Conservation (phyloP, 2,329 filamentous ascomycete genomes). For the Colletotrichum acutatum region DNA sequence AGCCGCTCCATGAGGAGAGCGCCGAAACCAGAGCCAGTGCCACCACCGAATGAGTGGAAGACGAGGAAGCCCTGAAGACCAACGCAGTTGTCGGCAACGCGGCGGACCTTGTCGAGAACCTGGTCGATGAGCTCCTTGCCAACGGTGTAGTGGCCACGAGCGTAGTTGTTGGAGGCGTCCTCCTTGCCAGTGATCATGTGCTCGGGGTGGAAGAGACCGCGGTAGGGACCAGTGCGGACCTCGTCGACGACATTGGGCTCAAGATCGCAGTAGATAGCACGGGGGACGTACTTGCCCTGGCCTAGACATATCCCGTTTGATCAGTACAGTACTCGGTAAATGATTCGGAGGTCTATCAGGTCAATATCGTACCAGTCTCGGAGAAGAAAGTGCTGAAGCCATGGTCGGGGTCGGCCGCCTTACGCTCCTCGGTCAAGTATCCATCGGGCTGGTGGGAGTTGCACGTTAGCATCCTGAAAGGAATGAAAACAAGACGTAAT, state of each 20-base stretch:
- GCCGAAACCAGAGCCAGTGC: slow-evolving; percentile 98
- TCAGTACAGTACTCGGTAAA: not conserved
- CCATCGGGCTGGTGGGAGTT: slow-evolving; percentile 82
- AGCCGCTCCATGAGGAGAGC: slow-evolving; percentile 98
- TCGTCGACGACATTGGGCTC: slow-evolving; percentile 99
- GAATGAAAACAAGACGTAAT: not conserved
- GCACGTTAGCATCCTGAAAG: not conserved
- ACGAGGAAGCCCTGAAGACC: slow-evolving; percentile 99
- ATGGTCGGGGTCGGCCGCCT: slow-evolving; percentile 90
- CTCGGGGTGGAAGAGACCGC: slow-evolving; percentile 97
- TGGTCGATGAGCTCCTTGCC: slow-evolving; percentile 99
- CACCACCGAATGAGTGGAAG: slow-evolving; percentile 99
- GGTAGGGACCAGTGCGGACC: slow-evolving; percentile 97
- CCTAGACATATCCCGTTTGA: slow-evolving; percentile 62
- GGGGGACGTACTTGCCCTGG: slow-evolving; percentile 98
- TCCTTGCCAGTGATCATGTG: slow-evolving; percentile 99
- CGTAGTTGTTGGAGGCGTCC: slow-evolving; percentile 99
- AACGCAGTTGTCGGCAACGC: slow-evolving; percentile 96
- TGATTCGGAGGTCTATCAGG: not conserved
- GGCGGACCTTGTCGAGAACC: slow-evolving; percentile 97
- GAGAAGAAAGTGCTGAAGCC: slow-evolving; percentile 99
- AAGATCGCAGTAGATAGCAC: slow-evolving; percentile 99
- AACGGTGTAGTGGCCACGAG: slow-evolving; percentile 99
- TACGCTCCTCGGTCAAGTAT: slow-evolving; percentile 98
- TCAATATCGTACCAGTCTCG: slow-evolving; percentile 81